Percentiles rank a stretch among this genome's conserved stretches.
phyloP scores from a whole-genome alignment of 2,329 filamentous ascomycete genomes.

The Paecilomyces formosus region DNA sequence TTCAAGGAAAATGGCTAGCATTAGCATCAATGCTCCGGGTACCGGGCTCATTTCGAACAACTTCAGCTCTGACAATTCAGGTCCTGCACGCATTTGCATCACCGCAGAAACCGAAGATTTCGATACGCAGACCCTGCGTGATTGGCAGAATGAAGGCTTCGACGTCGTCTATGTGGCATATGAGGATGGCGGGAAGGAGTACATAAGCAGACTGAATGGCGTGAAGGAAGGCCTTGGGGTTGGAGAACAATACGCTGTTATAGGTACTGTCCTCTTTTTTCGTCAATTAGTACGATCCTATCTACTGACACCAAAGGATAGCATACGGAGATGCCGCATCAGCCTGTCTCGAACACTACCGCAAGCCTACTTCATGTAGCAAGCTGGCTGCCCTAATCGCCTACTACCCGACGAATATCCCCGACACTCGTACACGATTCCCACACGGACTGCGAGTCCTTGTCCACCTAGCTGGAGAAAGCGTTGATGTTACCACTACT shows the following conservation, averaged over 20 bases:
- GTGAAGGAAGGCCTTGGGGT: constrained; percentile 49
- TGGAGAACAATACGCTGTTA: constrained; percentile 54
- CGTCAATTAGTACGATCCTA: background rate
- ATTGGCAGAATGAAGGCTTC: constrained; percentile 56
- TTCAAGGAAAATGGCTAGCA: constrained; percentile 18
- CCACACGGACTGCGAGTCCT: constrained; percentile 39
- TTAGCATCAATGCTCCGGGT: constrained; percentile 26
- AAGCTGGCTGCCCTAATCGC: constrained; percentile 52
- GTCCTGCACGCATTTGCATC: constrained; percentile 21
- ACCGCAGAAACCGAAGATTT: constrained; percentile 37
- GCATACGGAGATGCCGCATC: constrained; percentile 58
- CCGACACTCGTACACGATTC: constrained; percentile 36
- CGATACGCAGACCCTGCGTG: constrained; percentile 45
- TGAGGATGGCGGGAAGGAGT: constrained; percentile 44
- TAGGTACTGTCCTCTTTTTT: constrained; percentile 41
- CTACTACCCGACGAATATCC: constrained; percentile 56
- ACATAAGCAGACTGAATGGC: constrained; percentile 43
- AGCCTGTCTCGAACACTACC: constrained; percentile 51
- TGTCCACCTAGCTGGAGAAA: constrained; percentile 49
- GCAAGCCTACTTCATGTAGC: constrained; percentile 47
- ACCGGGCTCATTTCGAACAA: constrained; percentile 28
- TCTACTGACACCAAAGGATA: constrained; percentile 17
- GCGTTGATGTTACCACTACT: constrained; percentile 42
- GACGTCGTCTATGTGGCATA: constrained; percentile 51
- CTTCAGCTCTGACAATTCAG: constrained; percentile 16